Evolutionary conservation across 2,329 filamentous ascomycete species (phyloP), one percentile per base, ranked within the genome.

Genomic region (Phialophora tarda): DNA sequence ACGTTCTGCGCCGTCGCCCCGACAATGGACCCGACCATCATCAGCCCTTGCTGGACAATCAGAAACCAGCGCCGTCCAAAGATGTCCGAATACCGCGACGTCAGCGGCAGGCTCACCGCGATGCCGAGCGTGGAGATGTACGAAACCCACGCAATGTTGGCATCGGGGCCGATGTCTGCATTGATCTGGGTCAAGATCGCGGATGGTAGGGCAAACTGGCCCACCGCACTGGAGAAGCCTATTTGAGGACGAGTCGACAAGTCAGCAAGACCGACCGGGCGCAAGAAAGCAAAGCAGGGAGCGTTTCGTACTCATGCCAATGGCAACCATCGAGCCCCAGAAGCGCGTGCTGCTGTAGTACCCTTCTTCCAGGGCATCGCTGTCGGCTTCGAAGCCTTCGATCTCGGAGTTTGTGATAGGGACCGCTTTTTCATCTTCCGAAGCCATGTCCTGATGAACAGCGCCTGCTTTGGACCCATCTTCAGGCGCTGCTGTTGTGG

Each of bases 1-100:
- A 75, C 76, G 2, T 69, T 75, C 38, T 75, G 71, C 1, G 78
- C 78, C 4, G 74, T 76, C 6, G 76, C 77, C 59, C 75, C 74
- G 50, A 80, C 72, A 54, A 81, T 77, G 59, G 72, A 72, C 3
- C 79, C 78, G 53, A 81, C 66, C 14, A 80, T 71, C 12, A 73
- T 75, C 1, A 81, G 63, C 8, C 66, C 34, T 17, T 69, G 69
- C 30, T 74, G 73, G 11, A 70, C 71, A 48, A 78, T 74, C n/a
- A 77, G 66, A 60, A 77, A 74, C 56, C 72, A 78, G 57, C 76
- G 71, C 10, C 77, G 74, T 21, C 77, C 77, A 56, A 79, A 77
- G 23, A 78, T 74, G 61, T 78, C 77, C 34, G 70, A 69, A 7
- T 78, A 69, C 10, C 76, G 74, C 3, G 77, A 76, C 8, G 77